Conservation (phyloP, 1,139 yeast species). For the Geotrichum candidum region DNA sequence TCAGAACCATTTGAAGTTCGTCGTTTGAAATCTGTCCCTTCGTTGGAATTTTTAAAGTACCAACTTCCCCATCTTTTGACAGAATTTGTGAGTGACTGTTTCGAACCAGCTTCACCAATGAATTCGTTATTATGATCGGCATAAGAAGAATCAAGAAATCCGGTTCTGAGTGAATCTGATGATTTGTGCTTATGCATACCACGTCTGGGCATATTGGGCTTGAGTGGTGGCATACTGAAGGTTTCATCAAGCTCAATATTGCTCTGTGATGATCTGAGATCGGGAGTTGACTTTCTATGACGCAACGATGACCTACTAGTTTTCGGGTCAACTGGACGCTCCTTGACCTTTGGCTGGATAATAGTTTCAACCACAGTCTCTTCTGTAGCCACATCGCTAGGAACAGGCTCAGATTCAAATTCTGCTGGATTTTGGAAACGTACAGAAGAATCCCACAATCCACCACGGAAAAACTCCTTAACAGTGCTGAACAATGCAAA, state of each 20-base stretch:
- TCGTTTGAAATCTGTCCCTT: neutral
- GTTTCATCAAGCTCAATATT: neutral
- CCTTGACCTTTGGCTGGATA: neutral
- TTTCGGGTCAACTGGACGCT: neutral
- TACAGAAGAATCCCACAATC: slow-evolving; percentile 57
- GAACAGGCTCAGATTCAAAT: neutral
- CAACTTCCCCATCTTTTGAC: slow-evolving; percentile 32
- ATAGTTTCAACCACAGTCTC: neutral
- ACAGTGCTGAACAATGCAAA: slow-evolving; percentile 60
- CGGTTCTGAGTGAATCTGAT: neutral
- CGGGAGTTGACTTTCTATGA: slow-evolving; percentile 15
- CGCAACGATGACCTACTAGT: neutral
- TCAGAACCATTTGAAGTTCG: neutral
- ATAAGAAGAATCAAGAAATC: neutral
- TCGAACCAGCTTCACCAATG: slow-evolving; percentile 1
- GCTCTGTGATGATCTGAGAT: slow-evolving; percentile 8
- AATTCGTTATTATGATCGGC: neutral
- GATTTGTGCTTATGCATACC: slow-evolving; percentile 6
- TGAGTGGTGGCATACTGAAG: neutral
- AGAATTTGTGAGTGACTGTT: slow-evolving; percentile 21
- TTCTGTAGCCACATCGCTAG: neutral
- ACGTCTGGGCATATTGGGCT: neutral
- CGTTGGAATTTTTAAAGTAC: slow-evolving; percentile 25
- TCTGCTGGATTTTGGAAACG: neutral
- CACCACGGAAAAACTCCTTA: slow-evolving; percentile 79